Conservation (phyloP, 1,284 basidiomycete species). For the Ceratobasidium sp. region DNA sequence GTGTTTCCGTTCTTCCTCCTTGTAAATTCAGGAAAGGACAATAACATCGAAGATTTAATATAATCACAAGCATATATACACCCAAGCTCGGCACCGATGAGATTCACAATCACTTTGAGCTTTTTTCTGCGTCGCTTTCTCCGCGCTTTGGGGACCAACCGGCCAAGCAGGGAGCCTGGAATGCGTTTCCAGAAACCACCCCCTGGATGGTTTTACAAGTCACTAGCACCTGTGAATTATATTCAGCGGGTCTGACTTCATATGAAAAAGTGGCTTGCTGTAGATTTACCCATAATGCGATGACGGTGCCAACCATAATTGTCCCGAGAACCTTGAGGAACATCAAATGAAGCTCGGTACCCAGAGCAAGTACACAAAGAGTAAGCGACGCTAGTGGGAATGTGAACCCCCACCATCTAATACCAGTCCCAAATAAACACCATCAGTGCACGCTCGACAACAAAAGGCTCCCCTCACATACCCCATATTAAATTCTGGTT, state of each 20-base stretch:
- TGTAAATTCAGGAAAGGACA: background rate
- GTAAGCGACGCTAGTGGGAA: slow-evolving; percentile 37
- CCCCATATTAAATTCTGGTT: slow-evolving; percentile 40
- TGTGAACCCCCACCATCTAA: slow-evolving; percentile 37
- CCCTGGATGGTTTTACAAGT: slow-evolving; percentile 32
- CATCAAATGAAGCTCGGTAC: slow-evolving; percentile 38
- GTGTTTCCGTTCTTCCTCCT: background rate
- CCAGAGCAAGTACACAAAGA: slow-evolving; percentile 30
- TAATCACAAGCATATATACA: background rate
- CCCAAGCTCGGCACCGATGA: background rate
- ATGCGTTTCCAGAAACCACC: slow-evolving; percentile 22
- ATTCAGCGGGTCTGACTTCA: background rate
- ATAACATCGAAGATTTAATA: background rate
- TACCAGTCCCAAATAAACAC: background rate
- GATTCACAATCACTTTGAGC: background rate
- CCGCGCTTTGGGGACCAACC: slow-evolving; percentile 32
- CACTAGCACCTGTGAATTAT: slow-evolving; percentile 9
- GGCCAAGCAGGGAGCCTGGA: slow-evolving; percentile 36
- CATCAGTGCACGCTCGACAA: background rate
- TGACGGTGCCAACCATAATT: slow-evolving; percentile 37
- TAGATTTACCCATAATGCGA: slow-evolving; percentile 37
- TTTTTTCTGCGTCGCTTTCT: slow-evolving; percentile 26
- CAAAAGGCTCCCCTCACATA: slow-evolving; percentile 1
- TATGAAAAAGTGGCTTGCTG: slow-evolving; percentile 1
- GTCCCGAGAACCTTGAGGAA: slow-evolving; percentile 38